Evolutionary conservation across 1,284 basidiomycete genomes (phyloP).

Genomic region (Apiotrichum mycotoxinovorans): DNA sequence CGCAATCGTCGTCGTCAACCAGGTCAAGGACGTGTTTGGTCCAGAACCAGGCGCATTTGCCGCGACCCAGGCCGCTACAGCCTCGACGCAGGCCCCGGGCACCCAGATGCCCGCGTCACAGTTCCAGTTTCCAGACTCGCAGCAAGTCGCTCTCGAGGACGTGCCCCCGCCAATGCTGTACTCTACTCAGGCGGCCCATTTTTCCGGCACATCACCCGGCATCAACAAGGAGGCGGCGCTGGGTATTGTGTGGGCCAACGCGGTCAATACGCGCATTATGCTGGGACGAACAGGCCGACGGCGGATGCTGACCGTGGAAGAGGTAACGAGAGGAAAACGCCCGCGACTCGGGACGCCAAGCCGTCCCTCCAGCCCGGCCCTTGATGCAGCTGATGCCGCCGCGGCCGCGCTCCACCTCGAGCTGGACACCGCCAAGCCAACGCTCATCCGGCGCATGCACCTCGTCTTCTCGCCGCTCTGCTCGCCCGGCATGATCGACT

Average conservation of each 20-base stretch:
- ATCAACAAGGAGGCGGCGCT: constrained; percentile 71
- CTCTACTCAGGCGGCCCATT: constrained; percentile 69
- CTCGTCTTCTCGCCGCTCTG: constrained; percentile 71
- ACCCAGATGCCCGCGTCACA: background rate
- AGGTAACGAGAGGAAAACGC: constrained; percentile 14
- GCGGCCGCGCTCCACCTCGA: background rate
- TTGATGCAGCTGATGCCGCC: background rate
- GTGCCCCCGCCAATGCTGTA: constrained; percentile 54
- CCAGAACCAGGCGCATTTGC: background rate
- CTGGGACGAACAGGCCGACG: constrained; percentile 70
- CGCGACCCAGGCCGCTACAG: constrained; percentile 1
- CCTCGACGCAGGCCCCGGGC: background rate
- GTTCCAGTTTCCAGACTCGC: too few relatives aligned
- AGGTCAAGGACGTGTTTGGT: constrained; percentile 70
- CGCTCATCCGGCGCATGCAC: constrained; percentile 52
- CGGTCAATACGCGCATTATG: constrained; percentile 77
- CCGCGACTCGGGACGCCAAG: background rate
- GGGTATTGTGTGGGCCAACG: constrained; percentile 87
- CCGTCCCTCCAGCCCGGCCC: background rate
- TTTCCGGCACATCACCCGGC: constrained; percentile 59
- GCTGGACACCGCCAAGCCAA: constrained; percentile 35
- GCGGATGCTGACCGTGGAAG: constrained; percentile 54
- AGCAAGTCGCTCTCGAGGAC: background rate
- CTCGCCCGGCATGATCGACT: constrained; percentile 63
- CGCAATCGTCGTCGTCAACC: constrained; percentile 78